These are phyloP conservation scores for Skeletonema potamos DNA, from an alignment of 108 stramenopile genomes.

Conservation along the genomic window DNA sequence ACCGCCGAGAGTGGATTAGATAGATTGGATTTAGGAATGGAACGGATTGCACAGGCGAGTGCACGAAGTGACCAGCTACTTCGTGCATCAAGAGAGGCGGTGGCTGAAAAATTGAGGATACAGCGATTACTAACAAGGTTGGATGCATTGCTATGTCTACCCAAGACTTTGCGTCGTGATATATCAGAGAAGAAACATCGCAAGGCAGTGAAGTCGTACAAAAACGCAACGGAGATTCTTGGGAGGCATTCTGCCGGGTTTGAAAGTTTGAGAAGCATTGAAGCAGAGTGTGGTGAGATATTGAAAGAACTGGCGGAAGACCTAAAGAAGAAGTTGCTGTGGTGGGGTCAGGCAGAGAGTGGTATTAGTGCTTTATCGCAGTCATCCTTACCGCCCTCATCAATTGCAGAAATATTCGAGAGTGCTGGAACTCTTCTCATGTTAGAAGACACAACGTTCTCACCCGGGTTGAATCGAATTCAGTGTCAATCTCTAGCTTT, in stretches of 20 bases:
- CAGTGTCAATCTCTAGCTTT: slow-evolving; percentile 68
- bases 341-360: slow-evolving; percentile 56
- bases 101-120: slow-evolving; percentile 81
- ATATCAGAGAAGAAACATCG: slow-evolving; percentile 59
- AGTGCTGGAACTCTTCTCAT: slow-evolving; percentile 78
- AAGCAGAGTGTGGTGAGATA: slow-evolving; percentile 72
- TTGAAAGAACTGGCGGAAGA: slow-evolving; percentile 48
- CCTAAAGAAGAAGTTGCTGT: slow-evolving; percentile 52
- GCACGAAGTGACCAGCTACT: slow-evolving; percentile 53
- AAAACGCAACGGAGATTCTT: slow-evolving; percentile 65
- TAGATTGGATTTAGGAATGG: slow-evolving; percentile 50
- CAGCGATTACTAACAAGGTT: slow-evolving; percentile 76
- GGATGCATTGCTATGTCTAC: slow-evolving; percentile 75
- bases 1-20: slow-evolving; percentile 42
- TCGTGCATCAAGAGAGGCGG: slow-evolving; percentile 62
- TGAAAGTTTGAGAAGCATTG: slow-evolving; percentile 78
- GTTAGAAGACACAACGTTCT: slow-evolving; percentile 36
- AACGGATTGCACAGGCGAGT: slow-evolving; percentile 35
- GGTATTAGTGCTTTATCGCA: slow-evolving; percentile 14
- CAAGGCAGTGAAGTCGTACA: slow-evolving; percentile 62
- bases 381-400: slow-evolving; percentile 41
- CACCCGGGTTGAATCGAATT: slow-evolving; percentile 31
- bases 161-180: slow-evolving; percentile 59
- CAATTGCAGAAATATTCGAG: slow-evolving; percentile 77
- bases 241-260: slow-evolving; percentile 79